phyloP scores from a whole-genome alignment of 352 stramenopile species.

The Phytophthora aleatoria region DNA sequence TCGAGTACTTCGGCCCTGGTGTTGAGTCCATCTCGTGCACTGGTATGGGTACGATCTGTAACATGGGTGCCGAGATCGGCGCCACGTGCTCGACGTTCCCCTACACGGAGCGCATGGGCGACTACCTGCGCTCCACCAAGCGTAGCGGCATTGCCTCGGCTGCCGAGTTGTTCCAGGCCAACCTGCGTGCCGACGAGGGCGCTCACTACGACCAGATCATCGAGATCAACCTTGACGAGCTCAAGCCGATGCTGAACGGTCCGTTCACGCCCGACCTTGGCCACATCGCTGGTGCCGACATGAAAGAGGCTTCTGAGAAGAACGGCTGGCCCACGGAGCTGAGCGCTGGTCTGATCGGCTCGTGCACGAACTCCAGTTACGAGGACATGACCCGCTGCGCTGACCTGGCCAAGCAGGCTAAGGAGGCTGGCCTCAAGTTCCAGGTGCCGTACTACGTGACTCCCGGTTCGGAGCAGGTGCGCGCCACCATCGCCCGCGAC shows the following conservation, averaged over 20 bases:
- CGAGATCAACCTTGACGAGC: slow-evolving; percentile 91
- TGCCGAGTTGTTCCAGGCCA: slow-evolving; percentile 86
- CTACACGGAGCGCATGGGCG: slow-evolving; percentile 92
- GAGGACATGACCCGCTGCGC: slow-evolving; percentile 93
- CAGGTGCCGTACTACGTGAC: slow-evolving; percentile 94
- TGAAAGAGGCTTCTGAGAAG: slow-evolving; percentile 75
- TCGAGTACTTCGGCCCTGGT: slow-evolving; percentile 94
- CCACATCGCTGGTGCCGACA: slow-evolving; percentile 75
- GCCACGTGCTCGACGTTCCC: slow-evolving; percentile 95
- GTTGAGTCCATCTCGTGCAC: slow-evolving; percentile 94
- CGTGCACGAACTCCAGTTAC: slow-evolving; percentile 96
- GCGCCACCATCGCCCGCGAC: slow-evolving; percentile 91
- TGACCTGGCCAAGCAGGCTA: slow-evolving; percentile 88
- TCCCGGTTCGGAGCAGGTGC: slow-evolving; percentile 92
- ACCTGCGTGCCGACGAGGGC: slow-evolving; percentile 89
- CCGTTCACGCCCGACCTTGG: slow-evolving; percentile 93
- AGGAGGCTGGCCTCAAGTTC: slow-evolving; percentile 87
- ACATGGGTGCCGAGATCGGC: slow-evolving; percentile 95
- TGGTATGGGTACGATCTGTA: slow-evolving; percentile 95
- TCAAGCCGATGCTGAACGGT: slow-evolving; percentile 93
- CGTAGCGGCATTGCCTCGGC: slow-evolving; percentile 89
- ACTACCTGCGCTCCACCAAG: slow-evolving; percentile 92
- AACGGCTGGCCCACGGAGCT: slow-evolving; percentile 92
- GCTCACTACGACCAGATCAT: slow-evolving; percentile 94
- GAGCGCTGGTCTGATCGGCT: slow-evolving; percentile 92